Evolutionary conservation across 805 yeast genomes (phyloP).

Genomic region (Zygotorulaspora chibaensis): DNA sequence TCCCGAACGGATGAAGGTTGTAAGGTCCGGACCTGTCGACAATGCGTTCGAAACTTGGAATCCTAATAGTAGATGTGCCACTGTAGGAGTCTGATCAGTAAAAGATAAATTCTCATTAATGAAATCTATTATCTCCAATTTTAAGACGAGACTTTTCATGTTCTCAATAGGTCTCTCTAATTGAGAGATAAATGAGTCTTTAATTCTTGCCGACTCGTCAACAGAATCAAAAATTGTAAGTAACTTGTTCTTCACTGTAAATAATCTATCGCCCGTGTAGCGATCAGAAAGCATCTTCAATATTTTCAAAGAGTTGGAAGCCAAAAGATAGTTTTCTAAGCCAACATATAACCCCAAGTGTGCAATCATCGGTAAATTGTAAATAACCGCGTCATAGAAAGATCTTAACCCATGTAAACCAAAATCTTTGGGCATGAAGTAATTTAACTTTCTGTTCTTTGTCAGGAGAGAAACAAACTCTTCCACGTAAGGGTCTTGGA

Average conservation of each 20-base stretch:
- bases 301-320: slow-evolving; percentile 50
- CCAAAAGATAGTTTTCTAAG: slow-evolving; percentile 45
- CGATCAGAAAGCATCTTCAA: slow-evolving; percentile 45
- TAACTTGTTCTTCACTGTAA: slow-evolving; percentile 54
- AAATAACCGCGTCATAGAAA: slow-evolving; percentile 67
- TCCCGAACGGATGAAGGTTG: slow-evolving; percentile 51
- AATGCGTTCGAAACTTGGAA: slow-evolving; percentile 53
- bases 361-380: slow-evolving; percentile 66
- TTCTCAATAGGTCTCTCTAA: slow-evolving; percentile 44
- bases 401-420: slow-evolving; percentile 60
- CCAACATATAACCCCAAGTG: slow-evolving; percentile 75
- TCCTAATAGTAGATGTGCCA: slow-evolving; percentile 77
- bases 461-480: slow-evolving; percentile 37
- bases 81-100: slow-evolving; percentile 43
- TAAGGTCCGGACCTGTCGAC: slow-evolving; percentile 43
- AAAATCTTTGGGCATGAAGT: slow-evolving; percentile 32
- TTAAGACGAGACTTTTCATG: slow-evolving; percentile 44
- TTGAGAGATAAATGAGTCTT: slow-evolving; percentile 68
- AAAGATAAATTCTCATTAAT: slow-evolving; percentile 46
- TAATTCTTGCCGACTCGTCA: slow-evolving; percentile 72
- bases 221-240: slow-evolving; percentile 68
- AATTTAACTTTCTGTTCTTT: slow-evolving; percentile 22
- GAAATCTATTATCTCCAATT: slow-evolving; percentile 57
- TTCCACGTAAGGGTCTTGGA: slow-evolving; percentile 57
- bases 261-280: slow-evolving; percentile 30